A percentile compares a stretch with the other conserved stretches of the same genome.
Conservation (phyloP, 768 basidiomycete genomes). For the Phanerochaete carnosa region DNA sequence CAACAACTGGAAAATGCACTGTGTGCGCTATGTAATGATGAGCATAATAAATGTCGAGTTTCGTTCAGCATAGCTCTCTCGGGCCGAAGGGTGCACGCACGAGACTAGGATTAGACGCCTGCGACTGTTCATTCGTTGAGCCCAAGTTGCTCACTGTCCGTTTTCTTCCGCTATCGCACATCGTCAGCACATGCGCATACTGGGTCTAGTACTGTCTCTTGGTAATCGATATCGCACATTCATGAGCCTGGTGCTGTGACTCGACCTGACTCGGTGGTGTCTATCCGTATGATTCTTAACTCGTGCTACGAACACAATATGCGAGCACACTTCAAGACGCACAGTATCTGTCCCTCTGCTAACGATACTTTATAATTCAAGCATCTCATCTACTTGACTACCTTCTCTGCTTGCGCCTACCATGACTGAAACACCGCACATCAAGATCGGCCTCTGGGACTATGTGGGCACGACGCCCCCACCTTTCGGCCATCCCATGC, state of each 20-base stretch:
- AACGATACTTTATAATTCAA: too few species aligned
- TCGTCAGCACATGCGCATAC: too few species aligned
- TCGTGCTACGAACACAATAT: background rate
- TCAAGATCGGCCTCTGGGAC: slow-evolving; percentile 11
- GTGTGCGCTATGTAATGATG: background rate
- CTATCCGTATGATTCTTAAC: background rate
- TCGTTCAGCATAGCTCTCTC: too few species aligned
- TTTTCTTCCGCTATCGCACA: background rate
- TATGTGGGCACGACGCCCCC: slow-evolving; percentile 22
- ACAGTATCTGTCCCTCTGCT: background rate
- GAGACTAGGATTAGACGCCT: too few species aligned
- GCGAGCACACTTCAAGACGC: background rate
- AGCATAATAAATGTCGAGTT: too few species aligned
- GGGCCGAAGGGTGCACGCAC: too few species aligned
- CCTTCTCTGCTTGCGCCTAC: background rate
- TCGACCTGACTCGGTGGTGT: background rate
- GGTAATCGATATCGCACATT: too few species aligned
- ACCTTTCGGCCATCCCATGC: slow-evolving; percentile 53
- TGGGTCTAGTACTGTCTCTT: too few species aligned
- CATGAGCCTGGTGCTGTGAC: background rate
- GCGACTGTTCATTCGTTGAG: too few species aligned
- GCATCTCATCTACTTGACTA: background rate
- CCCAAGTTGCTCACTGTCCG: background rate
- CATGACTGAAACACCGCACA: background rate
- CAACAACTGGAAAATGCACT: background rate